A percentile compares a stretch with the other conserved stretches of the same genome.
These are phyloP conservation scores for Roridomyces roridus DNA, from an alignment of 768 basidiomycete genomes.

Conservation along the genomic window DNA sequence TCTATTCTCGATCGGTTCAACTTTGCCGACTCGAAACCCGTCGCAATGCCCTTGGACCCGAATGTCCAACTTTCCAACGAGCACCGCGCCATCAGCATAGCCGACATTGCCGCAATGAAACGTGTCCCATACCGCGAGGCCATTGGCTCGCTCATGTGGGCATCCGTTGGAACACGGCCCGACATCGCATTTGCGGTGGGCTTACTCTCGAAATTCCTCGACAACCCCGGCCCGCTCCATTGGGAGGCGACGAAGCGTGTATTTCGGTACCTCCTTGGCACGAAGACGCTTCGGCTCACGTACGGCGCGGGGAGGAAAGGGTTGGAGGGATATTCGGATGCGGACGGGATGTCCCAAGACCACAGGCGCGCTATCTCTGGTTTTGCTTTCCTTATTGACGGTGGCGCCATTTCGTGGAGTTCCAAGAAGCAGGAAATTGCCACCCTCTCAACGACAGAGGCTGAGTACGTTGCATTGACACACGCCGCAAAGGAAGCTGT, in stretches of 20 bases:
- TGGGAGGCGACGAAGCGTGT: slow-evolving; percentile 35
- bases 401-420: slow-evolving; percentile 39
- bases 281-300: slow-evolving; percentile 24
- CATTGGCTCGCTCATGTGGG: slow-evolving; percentile 25
- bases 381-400: slow-evolving; percentile 36
- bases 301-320: slow-evolving; percentile 36
- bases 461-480: slow-evolving; percentile 18
- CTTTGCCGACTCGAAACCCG: slow-evolving; percentile 17
- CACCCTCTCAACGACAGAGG: slow-evolving; percentile 40
- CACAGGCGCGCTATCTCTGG: slow-evolving; percentile 41
- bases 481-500: slow-evolving; percentile 36
- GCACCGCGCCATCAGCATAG: not conserved
- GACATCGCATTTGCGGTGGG: slow-evolving; percentile 23
- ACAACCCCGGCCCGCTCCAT: slow-evolving; percentile 29
- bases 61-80: slow-evolving; percentile 6
- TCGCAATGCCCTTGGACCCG: slow-evolving; percentile 26
- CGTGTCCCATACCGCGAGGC: slow-evolving; percentile 11
- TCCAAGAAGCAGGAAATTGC: slow-evolving; percentile 41
- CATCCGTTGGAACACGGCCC: slow-evolving; percentile 12
- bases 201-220: slow-evolving; percentile 15
- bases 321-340: slow-evolving; percentile 28
- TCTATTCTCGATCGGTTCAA: slow-evolving; percentile 25
- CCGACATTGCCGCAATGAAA: slow-evolving; percentile 6
- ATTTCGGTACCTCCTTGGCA: slow-evolving; percentile 31
- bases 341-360: slow-evolving; percentile 24